Conservation (phyloP, 108 stramenopile genomes). For the Epipyxis sp. region DNA sequence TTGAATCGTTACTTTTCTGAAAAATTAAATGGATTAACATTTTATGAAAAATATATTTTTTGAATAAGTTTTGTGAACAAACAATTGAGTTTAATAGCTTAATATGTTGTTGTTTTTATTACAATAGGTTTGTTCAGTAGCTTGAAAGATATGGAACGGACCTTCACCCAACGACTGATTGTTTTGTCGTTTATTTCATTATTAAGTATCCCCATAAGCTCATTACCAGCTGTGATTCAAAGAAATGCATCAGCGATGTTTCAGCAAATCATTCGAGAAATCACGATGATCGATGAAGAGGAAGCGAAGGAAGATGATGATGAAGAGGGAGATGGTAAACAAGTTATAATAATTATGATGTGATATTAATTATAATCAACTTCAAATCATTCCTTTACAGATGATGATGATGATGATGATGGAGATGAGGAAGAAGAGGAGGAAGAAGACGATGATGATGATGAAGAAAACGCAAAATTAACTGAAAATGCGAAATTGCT, state of each 20-base stretch:
- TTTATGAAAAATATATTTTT: no score
- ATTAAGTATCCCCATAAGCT: neutral
- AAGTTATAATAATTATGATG: no score
- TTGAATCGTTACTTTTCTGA: no score
- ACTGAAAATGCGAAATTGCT: constrained; percentile 3
- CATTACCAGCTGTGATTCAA: neutral
- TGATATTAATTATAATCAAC: no score
- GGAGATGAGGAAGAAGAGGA: neutral
- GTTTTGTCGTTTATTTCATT: constrained; percentile 7
- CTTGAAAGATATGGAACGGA: constrained; percentile 22
- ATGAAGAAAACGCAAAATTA: neutral
- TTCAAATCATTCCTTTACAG: no score
- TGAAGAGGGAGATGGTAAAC: neutral
- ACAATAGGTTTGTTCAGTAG: no score
- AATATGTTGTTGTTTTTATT: no score
- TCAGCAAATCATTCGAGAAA: neutral
- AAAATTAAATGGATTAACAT: no score
- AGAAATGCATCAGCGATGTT: constrained; percentile 5
- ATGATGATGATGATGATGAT: constrained; percentile 19
- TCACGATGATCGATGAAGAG: constrained; percentile 12
- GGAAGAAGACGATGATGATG: constrained; percentile 24
- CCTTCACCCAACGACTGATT: neutral
- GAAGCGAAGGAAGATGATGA: constrained; percentile 1
- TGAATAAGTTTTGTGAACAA: no score
- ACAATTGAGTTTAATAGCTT: no score